A percentile compares a stretch with the other conserved stretches of the same genome.
Evolutionary conservation across 371 early-diverging fungal genomes (phyloP).

Genomic region (Mucor indicus): DNA sequence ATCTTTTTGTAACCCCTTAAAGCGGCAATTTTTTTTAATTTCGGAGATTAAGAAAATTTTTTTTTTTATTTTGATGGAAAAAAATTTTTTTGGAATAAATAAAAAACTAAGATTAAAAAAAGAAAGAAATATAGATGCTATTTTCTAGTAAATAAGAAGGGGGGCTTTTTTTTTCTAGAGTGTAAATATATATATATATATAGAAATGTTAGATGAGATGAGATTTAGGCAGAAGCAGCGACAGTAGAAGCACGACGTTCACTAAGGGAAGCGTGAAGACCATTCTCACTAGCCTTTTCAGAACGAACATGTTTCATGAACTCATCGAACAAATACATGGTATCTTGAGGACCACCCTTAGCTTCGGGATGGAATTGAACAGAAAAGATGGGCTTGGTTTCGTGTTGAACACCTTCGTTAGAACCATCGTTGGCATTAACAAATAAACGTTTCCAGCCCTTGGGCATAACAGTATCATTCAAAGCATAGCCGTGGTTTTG

Average conservation of each 20-base stretch:
- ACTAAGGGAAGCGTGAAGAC: constrained; percentile 5
- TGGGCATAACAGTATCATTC: constrained; percentile 61
- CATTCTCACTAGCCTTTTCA: constrained; percentile 13
- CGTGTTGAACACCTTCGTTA: constrained; percentile 87
- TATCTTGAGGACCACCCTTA: constrained; percentile 88
- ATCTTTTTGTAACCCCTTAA: too few species aligned
- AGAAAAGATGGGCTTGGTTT: constrained; percentile 65
- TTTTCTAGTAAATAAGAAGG: not conserved
- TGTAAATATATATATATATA: not conserved
- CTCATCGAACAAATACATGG: constrained; percentile 77
- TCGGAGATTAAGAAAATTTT: not conserved
- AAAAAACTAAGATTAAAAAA: constrained; percentile 1
- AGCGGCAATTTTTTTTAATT: not conserved
- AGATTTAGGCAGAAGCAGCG: constrained; percentile 18
- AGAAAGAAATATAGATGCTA: not conserved
- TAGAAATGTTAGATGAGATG: not conserved
- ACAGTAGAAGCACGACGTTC: constrained; percentile 16
- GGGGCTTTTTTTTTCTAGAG: not conserved
- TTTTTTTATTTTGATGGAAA: constrained; percentile 1
- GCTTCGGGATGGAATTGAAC: constrained; percentile 97
- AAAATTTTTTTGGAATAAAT: not conserved
- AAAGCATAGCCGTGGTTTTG: constrained; percentile 94
- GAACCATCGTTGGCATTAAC: constrained; percentile 90
- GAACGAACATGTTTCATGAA: constrained; percentile 39
- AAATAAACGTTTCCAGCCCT: constrained; percentile 81